These are phyloP conservation scores for Blastobotrys illinoisensis DNA, from an alignment of 1,139 yeast species.

Conservation along the genomic window DNA sequence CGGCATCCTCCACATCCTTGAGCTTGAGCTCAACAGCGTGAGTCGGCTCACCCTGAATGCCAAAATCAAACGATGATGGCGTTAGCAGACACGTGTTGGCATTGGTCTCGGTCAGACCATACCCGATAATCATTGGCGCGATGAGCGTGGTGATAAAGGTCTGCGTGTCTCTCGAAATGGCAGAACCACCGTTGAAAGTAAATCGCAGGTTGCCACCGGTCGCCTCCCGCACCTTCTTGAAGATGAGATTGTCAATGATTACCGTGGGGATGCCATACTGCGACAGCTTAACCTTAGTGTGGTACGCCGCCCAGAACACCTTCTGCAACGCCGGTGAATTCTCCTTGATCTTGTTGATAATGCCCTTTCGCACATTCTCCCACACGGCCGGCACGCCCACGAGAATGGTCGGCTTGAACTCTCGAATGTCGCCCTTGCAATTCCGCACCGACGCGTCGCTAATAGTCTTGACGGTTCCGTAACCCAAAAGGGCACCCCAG, in stretches of 20 bases:
- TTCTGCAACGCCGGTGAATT: constrained; percentile 66
- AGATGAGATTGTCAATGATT: constrained; percentile 59
- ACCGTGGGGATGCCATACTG: constrained; percentile 69
- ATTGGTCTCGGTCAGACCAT: constrained; percentile 94
- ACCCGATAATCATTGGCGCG: constrained; percentile 90
- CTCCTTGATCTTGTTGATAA: constrained; percentile 64
- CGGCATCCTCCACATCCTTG: constrained; percentile 88
- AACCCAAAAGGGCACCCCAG: constrained; percentile 91
- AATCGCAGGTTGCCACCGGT: constrained; percentile 85
- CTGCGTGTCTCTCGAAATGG: constrained; percentile 84
- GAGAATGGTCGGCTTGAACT: constrained; percentile 88
- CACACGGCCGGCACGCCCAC: constrained; percentile 99
- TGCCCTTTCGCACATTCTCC: constrained; percentile 95
- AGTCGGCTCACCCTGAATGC: constrained; percentile 74
- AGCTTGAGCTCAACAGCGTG: constrained; percentile 84
- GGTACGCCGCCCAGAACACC: constrained; percentile 84
- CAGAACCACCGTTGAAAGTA: constrained; percentile 90
- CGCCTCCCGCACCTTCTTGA: constrained; percentile 86
- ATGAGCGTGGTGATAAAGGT: constrained; percentile 67
- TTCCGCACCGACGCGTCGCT: constrained; percentile 76
- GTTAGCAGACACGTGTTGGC: constrained; percentile 78
- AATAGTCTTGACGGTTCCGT: constrained; percentile 88
- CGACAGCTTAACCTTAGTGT: constrained; percentile 59
- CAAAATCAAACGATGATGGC: constrained; percentile 60
- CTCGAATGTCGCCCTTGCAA: constrained; percentile 82